Percentiles rank a stretch among this genome's conserved stretches.
Evolutionary conservation across 1,284 basidiomycete genomes (phyloP).

Genomic region (Apiotrichum gracile): DNA sequence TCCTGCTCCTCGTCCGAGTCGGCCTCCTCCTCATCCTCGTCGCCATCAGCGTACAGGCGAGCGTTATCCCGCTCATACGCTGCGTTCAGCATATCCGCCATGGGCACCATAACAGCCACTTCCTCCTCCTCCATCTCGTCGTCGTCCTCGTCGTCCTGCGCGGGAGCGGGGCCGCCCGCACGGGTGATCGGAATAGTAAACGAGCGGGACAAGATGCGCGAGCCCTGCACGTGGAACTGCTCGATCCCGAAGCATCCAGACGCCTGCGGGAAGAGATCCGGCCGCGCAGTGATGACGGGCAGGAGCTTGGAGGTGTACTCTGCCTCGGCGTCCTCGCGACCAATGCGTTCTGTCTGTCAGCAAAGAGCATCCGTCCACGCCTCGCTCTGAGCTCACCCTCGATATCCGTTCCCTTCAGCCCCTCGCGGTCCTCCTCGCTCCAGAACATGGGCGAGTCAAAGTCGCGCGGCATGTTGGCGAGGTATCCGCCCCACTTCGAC

Average conservation of each 20-base stretch:
- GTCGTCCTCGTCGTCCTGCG: constrained; percentile 48
- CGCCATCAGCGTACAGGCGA: constrained; percentile 27
- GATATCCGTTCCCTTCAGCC: constrained; percentile 76
- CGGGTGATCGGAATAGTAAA: constrained; percentile 38
- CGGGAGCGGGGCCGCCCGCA: constrained; percentile 13
- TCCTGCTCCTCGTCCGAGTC: constrained; percentile 17
- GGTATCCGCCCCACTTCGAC: constrained; percentile 60
- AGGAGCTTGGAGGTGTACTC: constrained; percentile 64
- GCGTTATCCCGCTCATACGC: constrained; percentile 77
- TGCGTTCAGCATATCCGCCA: constrained; percentile 93
- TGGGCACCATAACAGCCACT: constrained; percentile 88
- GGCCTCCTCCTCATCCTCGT: constrained; percentile 4
- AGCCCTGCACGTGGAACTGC: constrained; percentile 84
- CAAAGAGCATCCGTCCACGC: constrained; percentile 34
- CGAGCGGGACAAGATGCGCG: constrained; percentile 76
- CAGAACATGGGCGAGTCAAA: constrained; percentile 98
- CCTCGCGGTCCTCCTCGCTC: constrained; percentile 59
- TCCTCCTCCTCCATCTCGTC: constrained; percentile 60
- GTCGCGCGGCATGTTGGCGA: constrained; percentile 56
- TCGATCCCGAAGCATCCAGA: constrained; percentile 62
- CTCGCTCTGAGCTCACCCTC: too few species aligned
- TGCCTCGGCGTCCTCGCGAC: constrained; percentile 71
- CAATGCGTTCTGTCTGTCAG: constrained; percentile 67
- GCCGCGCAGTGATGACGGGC: constrained; percentile 53
- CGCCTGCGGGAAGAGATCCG: constrained; percentile 62